phyloP scores from a whole-genome alignment of 805 yeast species.

The Grigorovia transvaalensis region DNA sequence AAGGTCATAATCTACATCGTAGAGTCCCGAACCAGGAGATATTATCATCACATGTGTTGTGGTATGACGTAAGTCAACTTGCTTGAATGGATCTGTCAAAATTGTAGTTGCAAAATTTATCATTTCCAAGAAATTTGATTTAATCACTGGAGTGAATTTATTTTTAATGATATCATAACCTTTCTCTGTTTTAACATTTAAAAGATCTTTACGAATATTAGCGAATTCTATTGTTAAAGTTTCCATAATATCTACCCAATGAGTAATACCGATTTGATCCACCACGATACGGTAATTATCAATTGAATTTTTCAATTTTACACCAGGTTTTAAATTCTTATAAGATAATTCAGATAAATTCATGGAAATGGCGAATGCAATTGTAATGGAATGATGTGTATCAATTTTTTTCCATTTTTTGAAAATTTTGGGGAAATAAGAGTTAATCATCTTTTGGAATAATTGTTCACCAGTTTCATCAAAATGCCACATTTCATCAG shows the following conservation, averaged over 20 bases:
- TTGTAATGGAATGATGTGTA: constrained; percentile 84
- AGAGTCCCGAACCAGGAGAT: constrained; percentile 89
- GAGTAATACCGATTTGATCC: constrained; percentile 79
- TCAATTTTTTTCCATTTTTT: constrained; percentile 78
- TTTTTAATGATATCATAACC: constrained; percentile 40
- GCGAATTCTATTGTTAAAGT: constrained; percentile 76
- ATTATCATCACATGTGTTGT: constrained; percentile 81
- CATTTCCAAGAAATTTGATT: constrained; percentile 83
- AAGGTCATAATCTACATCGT: constrained; percentile 78
- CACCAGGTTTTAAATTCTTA: constrained; percentile 57
- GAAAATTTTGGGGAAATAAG: constrained; percentile 83
- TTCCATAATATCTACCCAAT: constrained; percentile 91
- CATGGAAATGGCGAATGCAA: constrained; percentile 74
- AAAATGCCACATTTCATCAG: constrained; percentile 96
- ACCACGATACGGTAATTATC: constrained; percentile 91
- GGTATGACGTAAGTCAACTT: constrained; percentile 80
- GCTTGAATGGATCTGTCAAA: constrained; percentile 65
- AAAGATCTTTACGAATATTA: constrained; percentile 64
- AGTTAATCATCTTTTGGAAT: constrained; percentile 85
- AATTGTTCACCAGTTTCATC: constrained; percentile 93
- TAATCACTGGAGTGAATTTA: constrained; percentile 70
- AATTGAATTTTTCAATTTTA: constrained; percentile 50
- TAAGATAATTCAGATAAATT: constrained; percentile 44
- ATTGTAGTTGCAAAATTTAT: constrained; percentile 73
- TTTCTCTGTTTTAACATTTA: constrained; percentile 32